Conservation (phyloP, 2,329 filamentous ascomycete genomes). For the Trichoderma polysporum region DNA sequence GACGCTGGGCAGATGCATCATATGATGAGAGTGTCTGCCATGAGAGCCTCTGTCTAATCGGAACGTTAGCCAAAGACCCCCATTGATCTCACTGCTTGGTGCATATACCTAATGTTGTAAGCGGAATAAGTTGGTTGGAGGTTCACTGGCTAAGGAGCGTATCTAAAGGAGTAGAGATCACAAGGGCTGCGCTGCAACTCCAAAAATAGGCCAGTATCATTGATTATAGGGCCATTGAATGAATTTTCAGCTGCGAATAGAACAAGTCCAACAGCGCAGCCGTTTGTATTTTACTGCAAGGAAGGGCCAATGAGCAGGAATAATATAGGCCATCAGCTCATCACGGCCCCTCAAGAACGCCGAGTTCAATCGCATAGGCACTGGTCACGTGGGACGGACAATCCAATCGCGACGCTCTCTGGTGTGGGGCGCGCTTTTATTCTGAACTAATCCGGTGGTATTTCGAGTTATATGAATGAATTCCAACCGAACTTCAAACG, state of each 20-base stretch:
- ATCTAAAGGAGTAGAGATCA: constrained; percentile 17
- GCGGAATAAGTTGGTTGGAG: constrained; percentile 12
- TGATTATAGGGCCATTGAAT: constrained; percentile 17
- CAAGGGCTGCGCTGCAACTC: constrained; percentile 9
- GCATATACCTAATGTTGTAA: constrained; percentile 12
- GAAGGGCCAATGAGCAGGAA: constrained; percentile 28
- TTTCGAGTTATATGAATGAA: constrained; percentile 2
- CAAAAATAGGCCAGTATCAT: background rate
- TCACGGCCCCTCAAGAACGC: constrained; percentile 28
- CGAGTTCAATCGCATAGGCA: constrained; percentile 22
- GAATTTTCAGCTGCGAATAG: constrained; percentile 4
- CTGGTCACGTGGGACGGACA: constrained; percentile 26
- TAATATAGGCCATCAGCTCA: constrained; percentile 26
- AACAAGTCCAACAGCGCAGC: constrained; percentile 19
- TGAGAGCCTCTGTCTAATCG: constrained; percentile 7
- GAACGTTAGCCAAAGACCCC: constrained; percentile 16
- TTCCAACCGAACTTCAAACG: constrained; percentile 4
- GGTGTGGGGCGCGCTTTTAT: constrained; percentile 24
- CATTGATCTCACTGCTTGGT: constrained; percentile 9
- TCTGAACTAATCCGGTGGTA: constrained; percentile 4
- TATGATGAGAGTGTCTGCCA: constrained; percentile 12
- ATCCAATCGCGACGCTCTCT: constrained; percentile 21
- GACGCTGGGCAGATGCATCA: constrained; percentile 27
- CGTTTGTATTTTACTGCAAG: constrained; percentile 24
- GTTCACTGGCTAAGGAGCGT: constrained; percentile 23